Base-by-base conservation (phyloP, 257 asterid species). In the Solanum bulbocastanum region DNA sequence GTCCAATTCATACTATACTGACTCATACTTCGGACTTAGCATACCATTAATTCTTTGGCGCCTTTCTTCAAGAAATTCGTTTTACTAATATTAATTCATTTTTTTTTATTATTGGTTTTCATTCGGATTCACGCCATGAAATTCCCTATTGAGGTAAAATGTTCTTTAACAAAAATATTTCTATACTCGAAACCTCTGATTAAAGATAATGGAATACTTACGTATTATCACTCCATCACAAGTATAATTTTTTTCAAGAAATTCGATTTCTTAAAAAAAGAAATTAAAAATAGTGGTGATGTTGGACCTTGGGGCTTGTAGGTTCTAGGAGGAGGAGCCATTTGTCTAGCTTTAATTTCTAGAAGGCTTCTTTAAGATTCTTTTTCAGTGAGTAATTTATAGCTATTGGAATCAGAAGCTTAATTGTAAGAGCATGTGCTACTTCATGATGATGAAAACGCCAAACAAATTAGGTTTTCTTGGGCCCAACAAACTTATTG, bases 391-490 rank as follows among this genome's bases (percentile, higher is more conserved):
- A 79, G 20, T 72, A 16, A 79, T 44, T 56, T 56, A 56, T 56
- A 56, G 15, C 8, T 46, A 46, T 10, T 81, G 5, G 68, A 81
- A 27, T 81, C 2, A 81, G 8, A 46, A 44, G 40, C 23, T 79
- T 79, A 27, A 39, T 66, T 27, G 30, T 49, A 84, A 88, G 32
- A 68, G 65, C 91, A 91, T 85, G 88, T 90, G 92, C 76, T 83
- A 69, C 82, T 84, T 66, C 37, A 89, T 89, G 69, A 89, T 89
- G 52, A 58, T 89, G 87, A 89, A 87, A 86, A 90, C 22, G 84
- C 86, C 90, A 90, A 89, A 65, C 52, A 89, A 73, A 81, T 87
- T 90, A 87, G 94, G 94, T 93, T 90, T 86, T 71, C 79, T 88
- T 78, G 90, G 91, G 87, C 62, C 90, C 86, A 75, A 85, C 88